Percentiles rank a stretch among this genome's conserved stretches.
Conservation (phyloP, 495 filamentous ascomycete genomes). For the Aspergillus saccharolyticus region DNA sequence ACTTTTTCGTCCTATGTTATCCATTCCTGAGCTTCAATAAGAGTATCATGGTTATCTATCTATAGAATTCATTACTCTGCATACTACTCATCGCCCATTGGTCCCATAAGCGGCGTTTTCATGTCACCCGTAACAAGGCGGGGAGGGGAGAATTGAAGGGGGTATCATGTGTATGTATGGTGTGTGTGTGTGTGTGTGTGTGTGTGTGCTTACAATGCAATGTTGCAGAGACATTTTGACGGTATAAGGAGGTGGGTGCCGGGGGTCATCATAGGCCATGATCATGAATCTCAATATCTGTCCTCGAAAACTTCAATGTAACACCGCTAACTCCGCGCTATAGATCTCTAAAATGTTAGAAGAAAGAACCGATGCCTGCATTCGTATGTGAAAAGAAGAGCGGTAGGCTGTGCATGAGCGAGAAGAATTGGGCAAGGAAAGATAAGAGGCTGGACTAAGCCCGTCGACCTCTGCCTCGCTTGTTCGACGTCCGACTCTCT, state of each 20-base stretch:
- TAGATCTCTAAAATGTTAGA: slow-evolving; percentile 7
- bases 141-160: too few relatives aligned
- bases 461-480: slow-evolving; percentile 44
- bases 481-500: slow-evolving; percentile 71
- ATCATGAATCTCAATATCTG: too few relatives aligned
- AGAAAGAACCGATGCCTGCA: slow-evolving; percentile 1
- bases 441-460: slow-evolving; percentile 17
- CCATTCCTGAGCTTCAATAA: not conserved
- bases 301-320: not conserved
- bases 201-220: not conserved
- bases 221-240: not conserved
- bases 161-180: too few relatives aligned
- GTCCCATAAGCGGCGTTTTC: too few relatives aligned
- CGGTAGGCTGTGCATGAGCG: not conserved
- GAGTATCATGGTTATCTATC: not conserved
- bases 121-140: too few relatives aligned
- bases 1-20: not conserved
- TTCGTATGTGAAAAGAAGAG: slow-evolving; percentile 1
- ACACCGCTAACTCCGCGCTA: slow-evolving; percentile 23
- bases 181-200: too few relatives aligned
- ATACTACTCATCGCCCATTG: too few relatives aligned
- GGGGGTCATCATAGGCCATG: not conserved
- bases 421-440: not conserved
- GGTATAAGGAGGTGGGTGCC: too few relatives aligned
- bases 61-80: not conserved